phyloP scores from a whole-genome alignment of 345 rosid genomes.

The Populus euphratica region DNA sequence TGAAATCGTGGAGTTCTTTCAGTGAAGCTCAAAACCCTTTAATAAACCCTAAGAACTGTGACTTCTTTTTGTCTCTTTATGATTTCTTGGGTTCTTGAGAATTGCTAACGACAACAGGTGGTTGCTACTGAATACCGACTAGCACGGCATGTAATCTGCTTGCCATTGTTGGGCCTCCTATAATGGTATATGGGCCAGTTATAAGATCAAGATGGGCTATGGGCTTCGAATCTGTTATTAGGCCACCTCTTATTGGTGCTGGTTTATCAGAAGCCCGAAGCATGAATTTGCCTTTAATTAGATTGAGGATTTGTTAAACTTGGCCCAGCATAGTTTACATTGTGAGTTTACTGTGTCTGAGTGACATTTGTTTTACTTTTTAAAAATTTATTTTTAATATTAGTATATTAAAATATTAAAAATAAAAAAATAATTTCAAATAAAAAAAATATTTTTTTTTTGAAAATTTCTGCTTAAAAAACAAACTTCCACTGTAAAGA shows the following conservation, averaged over 20 bases:
- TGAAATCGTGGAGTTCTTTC: background rate
- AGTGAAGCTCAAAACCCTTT: background rate
- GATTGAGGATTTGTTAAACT: too few relatives aligned
- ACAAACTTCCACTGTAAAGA: too few relatives aligned
- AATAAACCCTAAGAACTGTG: background rate
- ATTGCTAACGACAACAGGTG: background rate
- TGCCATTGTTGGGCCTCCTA: background rate
- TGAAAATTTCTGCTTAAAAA: too few relatives aligned
- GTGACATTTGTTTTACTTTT: too few relatives aligned
- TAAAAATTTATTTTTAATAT: too few relatives aligned
- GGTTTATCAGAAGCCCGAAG: background rate
- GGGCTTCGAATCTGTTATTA: background rate
- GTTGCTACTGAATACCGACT: background rate
- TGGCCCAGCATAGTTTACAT: too few relatives aligned
- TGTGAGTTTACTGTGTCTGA: too few relatives aligned
- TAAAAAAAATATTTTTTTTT: too few relatives aligned
- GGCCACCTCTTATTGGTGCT: background rate
- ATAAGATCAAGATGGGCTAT: too few relatives aligned
- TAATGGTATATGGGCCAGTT: background rate
- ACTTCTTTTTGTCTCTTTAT: background rate
- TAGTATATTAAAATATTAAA: too few relatives aligned
- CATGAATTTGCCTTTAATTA: too few relatives aligned
- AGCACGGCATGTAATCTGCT: background rate
- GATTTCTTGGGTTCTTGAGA: background rate
- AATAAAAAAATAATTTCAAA: too few relatives aligned